Conservation (phyloP, 148 eudicot genomes). For the Vaccinium darrowii region DNA sequence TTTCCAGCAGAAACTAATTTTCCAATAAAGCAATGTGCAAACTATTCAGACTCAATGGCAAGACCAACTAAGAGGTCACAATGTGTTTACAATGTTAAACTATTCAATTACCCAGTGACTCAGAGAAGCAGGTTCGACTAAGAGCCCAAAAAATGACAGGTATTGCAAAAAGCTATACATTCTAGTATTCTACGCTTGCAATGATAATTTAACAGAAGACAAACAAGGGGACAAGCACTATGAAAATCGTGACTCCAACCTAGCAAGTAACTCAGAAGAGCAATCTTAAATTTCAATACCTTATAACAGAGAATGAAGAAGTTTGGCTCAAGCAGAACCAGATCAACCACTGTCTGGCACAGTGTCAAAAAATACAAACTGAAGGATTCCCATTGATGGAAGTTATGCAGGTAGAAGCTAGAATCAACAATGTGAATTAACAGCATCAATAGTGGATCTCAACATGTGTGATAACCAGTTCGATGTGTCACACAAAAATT, state of each 20-base stretch:
- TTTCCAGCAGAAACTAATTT: not conserved
- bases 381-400: not conserved
- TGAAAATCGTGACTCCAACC: not conserved
- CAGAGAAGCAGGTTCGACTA: not conserved
- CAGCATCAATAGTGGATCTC: not conserved
- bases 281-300: not conserved
- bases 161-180: not conserved
- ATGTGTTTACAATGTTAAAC: not conserved
- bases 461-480: not conserved
- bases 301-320: not conserved
- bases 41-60: not conserved
- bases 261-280: not conserved
- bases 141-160: not conserved
- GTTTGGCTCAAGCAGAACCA: not conserved
- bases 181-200: not conserved
- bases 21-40: not conserved
- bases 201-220: not conserved
- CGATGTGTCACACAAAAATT: not conserved
- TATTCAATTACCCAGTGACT: not conserved
- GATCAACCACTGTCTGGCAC: not conserved
- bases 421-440: not conserved
- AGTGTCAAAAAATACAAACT: not conserved
- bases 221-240: not conserved
- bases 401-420: constrained; percentile 2
- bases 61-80: not conserved